A percentile compares a stretch with the other conserved stretches of the same genome.
Conservation (phyloP, 1,284 basidiomycete genomes). For the Fereydounia khargensis region DNA sequence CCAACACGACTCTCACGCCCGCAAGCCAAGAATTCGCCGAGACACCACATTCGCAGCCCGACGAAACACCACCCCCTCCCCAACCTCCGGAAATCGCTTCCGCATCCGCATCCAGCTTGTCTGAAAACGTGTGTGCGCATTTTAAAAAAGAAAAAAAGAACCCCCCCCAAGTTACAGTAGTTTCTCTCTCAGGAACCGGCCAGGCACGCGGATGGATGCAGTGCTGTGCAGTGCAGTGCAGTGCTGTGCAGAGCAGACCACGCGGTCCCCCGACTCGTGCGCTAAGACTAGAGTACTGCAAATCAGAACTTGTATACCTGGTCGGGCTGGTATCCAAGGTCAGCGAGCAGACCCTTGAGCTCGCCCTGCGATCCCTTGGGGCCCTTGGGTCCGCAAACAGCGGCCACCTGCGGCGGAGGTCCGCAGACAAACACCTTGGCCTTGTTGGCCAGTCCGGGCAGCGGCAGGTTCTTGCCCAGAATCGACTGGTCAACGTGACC, state of each 20-base stretch:
- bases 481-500: conserved; percentile 68
- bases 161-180: no score
- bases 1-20: no score
- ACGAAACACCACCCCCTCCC: no score
- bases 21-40: no score
- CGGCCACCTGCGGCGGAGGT: conserved; percentile 49
- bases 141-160: no score
- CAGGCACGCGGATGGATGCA: neutral
- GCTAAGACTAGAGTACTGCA: no score
- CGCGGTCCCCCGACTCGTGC: no score
- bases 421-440: conserved; percentile 88
- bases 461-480: conserved; percentile 70
- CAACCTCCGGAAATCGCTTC: no score
- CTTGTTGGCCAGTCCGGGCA: conserved; percentile 70
- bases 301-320: conserved; percentile 54
- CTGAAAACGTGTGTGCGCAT: no score
- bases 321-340: conserved; percentile 49
- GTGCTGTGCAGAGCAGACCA: neutral
- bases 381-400: conserved; percentile 51
- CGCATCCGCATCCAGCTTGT: no score
- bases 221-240: neutral
- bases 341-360: conserved; percentile 49
- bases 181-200: no score
- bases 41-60: no score
- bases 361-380: conserved; percentile 52